These are phyloP conservation scores for Ceratocystis diversiconidia DNA, from an alignment of 2,329 filamentous ascomycete species.

Conservation along the genomic window DNA sequence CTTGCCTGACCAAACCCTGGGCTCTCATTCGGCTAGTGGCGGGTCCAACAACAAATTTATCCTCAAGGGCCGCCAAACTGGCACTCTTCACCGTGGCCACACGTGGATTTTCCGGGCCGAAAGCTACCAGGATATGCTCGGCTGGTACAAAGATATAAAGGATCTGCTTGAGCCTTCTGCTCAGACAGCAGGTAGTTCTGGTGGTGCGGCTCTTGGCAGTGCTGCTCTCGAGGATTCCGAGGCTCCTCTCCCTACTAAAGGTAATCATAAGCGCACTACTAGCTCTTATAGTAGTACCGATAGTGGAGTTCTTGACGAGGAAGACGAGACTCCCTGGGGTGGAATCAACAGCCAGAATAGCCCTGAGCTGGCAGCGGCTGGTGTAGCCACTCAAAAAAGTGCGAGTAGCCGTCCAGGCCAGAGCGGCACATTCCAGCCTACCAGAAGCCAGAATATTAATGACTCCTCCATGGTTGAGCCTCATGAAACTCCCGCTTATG, in stretches of 20 bases:
- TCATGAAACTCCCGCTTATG: not conserved
- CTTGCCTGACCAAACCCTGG: constrained; percentile 86
- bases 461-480: not conserved
- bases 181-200: not conserved
- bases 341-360: not conserved
- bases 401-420: not conserved
- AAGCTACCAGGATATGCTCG: constrained; percentile 85
- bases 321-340: constrained; percentile 33
- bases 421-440: not conserved
- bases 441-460: not conserved
- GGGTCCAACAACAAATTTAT: constrained; percentile 95
- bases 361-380: not conserved
- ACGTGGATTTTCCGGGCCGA: constrained; percentile 60
- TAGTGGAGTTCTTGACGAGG: constrained; percentile 59
- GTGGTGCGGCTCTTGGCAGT: not conserved
- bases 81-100: constrained; percentile 72
- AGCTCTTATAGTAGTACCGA: constrained; percentile 48
- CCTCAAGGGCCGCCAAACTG: constrained; percentile 88
- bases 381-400: not conserved
- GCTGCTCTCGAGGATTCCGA: not conserved
- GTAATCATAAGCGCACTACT: not conserved
- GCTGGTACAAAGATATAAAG: constrained; percentile 91
- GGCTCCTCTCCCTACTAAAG: not conserved
- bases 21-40: constrained; percentile 69
- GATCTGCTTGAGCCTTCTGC: constrained; percentile 51